A percentile compares a stretch with the other conserved stretches of the same genome.
Conservation (phyloP, 2,329 filamentous ascomycete genomes). For the Phialocephala subalpina region DNA sequence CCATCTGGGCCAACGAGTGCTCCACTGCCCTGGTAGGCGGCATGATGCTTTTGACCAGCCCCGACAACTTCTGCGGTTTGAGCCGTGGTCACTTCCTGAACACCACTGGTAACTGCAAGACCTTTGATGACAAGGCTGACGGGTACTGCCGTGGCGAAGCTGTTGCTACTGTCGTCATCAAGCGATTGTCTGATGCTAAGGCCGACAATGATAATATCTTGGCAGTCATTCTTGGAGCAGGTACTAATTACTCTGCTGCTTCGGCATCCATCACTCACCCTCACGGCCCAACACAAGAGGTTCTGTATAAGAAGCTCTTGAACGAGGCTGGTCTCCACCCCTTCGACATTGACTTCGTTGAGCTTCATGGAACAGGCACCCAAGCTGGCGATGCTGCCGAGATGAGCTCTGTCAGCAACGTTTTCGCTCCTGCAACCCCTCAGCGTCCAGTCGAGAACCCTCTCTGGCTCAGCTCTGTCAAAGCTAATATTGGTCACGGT, state of each 20-base stretch:
- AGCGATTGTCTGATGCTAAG: constrained; percentile 57
- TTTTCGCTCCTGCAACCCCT: constrained; percentile 36
- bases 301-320: constrained; percentile 23
- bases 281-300: constrained; percentile 51
- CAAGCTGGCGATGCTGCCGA: constrained; percentile 33
- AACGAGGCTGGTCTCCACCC: constrained; percentile 20
- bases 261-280: constrained; percentile 55
- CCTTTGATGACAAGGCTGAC: constrained; percentile 66
- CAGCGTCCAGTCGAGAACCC: constrained; percentile 25
- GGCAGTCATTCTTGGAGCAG: constrained; percentile 50
- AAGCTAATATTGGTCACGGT: constrained; percentile 39
- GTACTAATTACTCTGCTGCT: constrained; percentile 53
- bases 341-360: constrained; percentile 28
- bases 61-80: constrained; percentile 46
- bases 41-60: constrained; percentile 45
- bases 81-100: constrained; percentile 28
- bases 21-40: constrained; percentile 51
- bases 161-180: constrained; percentile 64
- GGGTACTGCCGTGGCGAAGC: constrained; percentile 73
- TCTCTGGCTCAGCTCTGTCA: constrained; percentile 34
- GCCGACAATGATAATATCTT: constrained; percentile 51
- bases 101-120: constrained; percentile 43
- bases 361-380: constrained; percentile 39
- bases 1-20: constrained; percentile 54
- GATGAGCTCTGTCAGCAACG: constrained; percentile 21